Conservation (phyloP, 2,329 filamentous ascomycete genomes). For the Talaromyces sp. region DNA sequence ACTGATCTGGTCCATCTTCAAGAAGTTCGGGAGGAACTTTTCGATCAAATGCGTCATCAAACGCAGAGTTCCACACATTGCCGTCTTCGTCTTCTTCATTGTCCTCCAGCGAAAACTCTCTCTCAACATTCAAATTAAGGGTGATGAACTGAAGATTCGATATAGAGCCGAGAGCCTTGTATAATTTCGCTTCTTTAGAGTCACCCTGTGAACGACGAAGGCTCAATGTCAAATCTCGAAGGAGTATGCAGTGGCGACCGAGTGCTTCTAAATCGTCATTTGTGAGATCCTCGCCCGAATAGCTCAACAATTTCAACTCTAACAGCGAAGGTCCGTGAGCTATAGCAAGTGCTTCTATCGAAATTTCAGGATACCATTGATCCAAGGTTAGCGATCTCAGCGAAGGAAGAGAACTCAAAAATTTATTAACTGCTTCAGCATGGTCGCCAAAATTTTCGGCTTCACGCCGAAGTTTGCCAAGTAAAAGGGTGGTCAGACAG, state of each 20-base stretch:
- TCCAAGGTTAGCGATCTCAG: background rate
- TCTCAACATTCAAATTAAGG: slow-evolving; percentile 1
- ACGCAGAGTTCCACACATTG: background rate
- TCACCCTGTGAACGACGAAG: slow-evolving; percentile 1
- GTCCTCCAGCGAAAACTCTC: background rate
- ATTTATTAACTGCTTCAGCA: background rate
- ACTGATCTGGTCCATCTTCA: background rate
- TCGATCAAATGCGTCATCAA: background rate
- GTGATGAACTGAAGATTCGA: slow-evolving; percentile 1
- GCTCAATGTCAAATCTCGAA: slow-evolving; percentile 1
- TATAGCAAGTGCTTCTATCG: background rate
- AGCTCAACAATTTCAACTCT: background rate
- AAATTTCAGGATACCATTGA: background rate
- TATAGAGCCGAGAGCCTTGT: background rate
- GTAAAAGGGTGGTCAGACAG: background rate
- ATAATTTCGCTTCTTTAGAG: slow-evolving; percentile 1
- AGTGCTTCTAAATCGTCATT: slow-evolving; percentile 1
- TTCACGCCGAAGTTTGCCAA: background rate
- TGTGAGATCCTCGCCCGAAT: slow-evolving; percentile 1
- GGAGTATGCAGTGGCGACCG: background rate
- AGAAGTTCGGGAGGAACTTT: background rate
- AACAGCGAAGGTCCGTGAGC: background rate
- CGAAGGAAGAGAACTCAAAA: background rate
- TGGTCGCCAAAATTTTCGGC: background rate
- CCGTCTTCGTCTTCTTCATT: background rate